Evolutionary conservation across 2,329 filamentous ascomycete genomes (phyloP).

Genomic region (Diaporthe nobilis): DNA sequence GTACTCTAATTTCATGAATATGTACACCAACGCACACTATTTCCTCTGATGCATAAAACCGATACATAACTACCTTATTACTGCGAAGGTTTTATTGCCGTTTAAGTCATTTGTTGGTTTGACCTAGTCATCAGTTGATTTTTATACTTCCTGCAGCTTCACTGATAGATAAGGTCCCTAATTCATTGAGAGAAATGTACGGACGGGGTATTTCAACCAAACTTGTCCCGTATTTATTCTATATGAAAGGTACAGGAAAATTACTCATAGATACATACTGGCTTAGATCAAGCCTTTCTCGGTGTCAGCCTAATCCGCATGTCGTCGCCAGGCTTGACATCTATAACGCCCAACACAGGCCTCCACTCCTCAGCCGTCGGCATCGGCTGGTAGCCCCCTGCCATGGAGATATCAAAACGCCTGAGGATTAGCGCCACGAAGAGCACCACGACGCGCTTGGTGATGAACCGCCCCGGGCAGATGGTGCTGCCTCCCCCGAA

Average conservation of each 20-base stretch:
- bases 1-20: background rate
- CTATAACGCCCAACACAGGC: background rate
- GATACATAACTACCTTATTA: too few species aligned
- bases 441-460: background rate
- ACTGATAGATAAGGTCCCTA: too few species aligned
- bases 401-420: background rate
- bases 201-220: too few species aligned
- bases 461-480: background rate
- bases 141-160: too few species aligned
- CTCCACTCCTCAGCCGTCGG: background rate
- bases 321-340: background rate
- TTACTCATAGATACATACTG: too few species aligned
- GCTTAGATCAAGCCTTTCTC: background rate
- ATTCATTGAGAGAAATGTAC: too few species aligned
- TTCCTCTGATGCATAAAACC: background rate
- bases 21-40: background rate
- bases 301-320: background rate
- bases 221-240: too few species aligned
- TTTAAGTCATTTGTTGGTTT: too few species aligned
- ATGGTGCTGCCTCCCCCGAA: background rate
- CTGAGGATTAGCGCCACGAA: background rate
- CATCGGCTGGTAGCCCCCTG: background rate
- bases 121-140: too few species aligned
- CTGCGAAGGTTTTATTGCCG: too few species aligned
- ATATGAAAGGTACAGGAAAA: too few species aligned